These are phyloP conservation scores for Myrica gale DNA, from an alignment of 306 rosid genomes.

Conservation along the genomic window DNA sequence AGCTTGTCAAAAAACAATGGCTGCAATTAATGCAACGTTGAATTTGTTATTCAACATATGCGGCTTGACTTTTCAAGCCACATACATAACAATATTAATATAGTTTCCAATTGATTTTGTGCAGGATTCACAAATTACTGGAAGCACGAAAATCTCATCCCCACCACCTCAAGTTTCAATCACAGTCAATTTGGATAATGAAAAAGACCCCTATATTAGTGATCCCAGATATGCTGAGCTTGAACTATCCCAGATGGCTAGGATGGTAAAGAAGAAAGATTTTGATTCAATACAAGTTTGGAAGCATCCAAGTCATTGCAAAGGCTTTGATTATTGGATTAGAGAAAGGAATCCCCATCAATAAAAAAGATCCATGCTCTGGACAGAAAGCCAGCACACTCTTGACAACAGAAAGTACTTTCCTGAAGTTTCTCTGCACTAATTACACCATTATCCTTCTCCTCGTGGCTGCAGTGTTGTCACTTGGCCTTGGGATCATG, in stretches of 20 bases:
- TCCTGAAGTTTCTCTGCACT: constrained; percentile 11
- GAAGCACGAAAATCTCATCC: neutral
- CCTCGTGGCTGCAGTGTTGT: neutral
- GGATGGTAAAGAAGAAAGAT: neutral
- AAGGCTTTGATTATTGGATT: constrained; percentile 13
- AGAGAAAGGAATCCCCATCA: neutral
- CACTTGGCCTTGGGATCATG: constrained; percentile 24
- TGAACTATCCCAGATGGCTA: neutral
- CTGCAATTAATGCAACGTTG: no score
- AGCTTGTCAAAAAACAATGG: no score
- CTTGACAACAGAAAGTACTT: neutral
- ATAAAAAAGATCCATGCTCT: neutral
- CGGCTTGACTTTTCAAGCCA: no score
- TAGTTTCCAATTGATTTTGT: neutral
- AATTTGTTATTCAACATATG: no score
- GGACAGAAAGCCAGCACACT: neutral
- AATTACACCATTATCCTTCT: constrained; percentile 18
- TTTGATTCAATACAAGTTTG: constrained; percentile 9
- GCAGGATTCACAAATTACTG: neutral
- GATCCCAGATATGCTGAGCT: constrained; percentile 9
- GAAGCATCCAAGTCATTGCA: constrained; percentile 20
- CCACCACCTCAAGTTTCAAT: neutral
- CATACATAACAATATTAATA: no score
- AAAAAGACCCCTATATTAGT: no score
- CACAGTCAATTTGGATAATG: neutral